Evolutionary conservation across 352 stramenopile species (phyloP), one percentile per base, ranked within the genome.

Genomic region (Phytopythium mirpurense): DNA sequence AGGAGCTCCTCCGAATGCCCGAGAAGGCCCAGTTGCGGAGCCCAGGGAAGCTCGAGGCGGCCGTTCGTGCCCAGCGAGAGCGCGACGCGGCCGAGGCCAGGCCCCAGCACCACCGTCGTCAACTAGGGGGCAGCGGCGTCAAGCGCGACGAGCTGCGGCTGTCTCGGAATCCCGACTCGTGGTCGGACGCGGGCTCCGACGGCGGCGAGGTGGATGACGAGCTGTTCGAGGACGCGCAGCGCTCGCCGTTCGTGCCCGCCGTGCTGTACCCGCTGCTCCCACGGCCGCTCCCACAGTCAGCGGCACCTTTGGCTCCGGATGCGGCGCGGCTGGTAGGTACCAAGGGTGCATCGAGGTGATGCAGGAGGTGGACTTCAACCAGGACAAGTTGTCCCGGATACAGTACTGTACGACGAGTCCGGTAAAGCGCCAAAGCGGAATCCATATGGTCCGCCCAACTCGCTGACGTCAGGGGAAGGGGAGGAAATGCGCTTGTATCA

Each of bases 221-320:
- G 43, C 37, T 83, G 21, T 51, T 63, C 3, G 32, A 52, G 3
- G 60, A 76, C 19, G 54, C 61, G 21, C 40, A 59, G 41, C 48
- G 46, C 37, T 83, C 74, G 27, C 62, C 46, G 5, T 90, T 88
- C 47, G 69, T 79, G 1, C 66, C 74, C 8, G 72, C 68, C 27
- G 68, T 88, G 11, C 37, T 90, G 48, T 87, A 90, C 55, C 79
- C 79, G 11, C 67, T 90, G 27, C 54, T 81, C 3, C 66, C 72
- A 0, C 64, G 74, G 24, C 57, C 64, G 53, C 72, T 69, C 46
- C 47, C 16, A 18, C 47, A 31, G 12, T 53, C 47, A 9, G 14
- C 47, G 12, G 12, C 31, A 14, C 8, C 19, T n/a, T 36, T 51
- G 10, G 26, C 44, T 24, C 19, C 27, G 26, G 31, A 4, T 15